Conservation (phyloP, 176 grass and related monocot genomes). For the Bolboschoenus planiculmis region DNA sequence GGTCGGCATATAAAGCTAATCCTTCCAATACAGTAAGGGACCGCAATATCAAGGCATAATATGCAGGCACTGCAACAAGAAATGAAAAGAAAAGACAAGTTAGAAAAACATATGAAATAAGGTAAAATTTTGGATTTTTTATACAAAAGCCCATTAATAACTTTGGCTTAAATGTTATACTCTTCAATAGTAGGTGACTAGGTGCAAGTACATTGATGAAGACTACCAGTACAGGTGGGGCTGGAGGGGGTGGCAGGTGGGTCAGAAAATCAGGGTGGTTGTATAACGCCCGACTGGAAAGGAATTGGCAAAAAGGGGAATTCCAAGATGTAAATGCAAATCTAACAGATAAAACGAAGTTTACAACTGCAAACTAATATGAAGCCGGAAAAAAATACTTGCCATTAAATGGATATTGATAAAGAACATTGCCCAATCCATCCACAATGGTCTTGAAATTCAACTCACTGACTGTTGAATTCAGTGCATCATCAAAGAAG, state of each 20-base stretch:
- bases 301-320: background rate
- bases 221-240: background rate
- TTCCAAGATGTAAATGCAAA: background rate
- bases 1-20: conserved; percentile 89
- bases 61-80: conserved; percentile 67
- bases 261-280: background rate
- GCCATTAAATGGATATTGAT: conserved; percentile 95
- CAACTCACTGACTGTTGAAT: conserved; percentile 91
- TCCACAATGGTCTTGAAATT: conserved; percentile 98
- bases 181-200: background rate
- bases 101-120: conserved; percentile 2
- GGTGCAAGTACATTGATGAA: background rate
- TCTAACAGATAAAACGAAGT: background rate
- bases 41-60: conserved; percentile 87
- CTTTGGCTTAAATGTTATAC: background rate
- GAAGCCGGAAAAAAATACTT: conserved; percentile 13
- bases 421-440: conserved; percentile 81
- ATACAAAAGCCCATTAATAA: background rate
- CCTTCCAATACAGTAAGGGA: conserved; percentile 97
- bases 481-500: conserved; percentile 93
- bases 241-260: background rate
- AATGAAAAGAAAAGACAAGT: conserved; percentile 27
- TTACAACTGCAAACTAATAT: background rate
- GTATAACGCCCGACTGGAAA: background rate
- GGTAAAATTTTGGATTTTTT: background rate